Evolutionary conservation across 306 rosid species (phyloP).

Genomic region (Arachis hypogaea): DNA sequence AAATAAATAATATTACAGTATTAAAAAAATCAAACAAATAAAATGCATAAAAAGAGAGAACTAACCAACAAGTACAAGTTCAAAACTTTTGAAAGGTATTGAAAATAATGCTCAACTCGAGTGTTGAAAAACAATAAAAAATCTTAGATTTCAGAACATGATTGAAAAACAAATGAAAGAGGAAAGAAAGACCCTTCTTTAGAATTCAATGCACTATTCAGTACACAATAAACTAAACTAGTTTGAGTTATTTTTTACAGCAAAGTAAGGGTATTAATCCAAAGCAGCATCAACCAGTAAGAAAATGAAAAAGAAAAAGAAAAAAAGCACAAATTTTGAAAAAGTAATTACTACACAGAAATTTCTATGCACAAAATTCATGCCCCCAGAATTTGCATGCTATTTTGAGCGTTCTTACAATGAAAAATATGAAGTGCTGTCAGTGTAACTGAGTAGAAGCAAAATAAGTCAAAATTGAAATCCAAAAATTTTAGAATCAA

Average conservation of each 20-base stretch:
- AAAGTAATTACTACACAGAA: background rate
- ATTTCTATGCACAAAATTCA: background rate
- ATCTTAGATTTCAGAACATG: too few species aligned
- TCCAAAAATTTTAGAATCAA: conserved; percentile 35
- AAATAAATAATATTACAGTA: too few species aligned
- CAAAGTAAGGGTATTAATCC: too few species aligned
- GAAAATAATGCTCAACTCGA: too few species aligned
- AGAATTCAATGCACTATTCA: background rate
- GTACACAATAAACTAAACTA: conserved; percentile 7
- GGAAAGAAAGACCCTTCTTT: too few species aligned
- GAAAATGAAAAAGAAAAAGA: too few species aligned
- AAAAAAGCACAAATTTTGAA: conserved; percentile 3
- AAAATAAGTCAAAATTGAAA: conserved; percentile 28
- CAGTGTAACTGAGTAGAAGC: conserved; percentile 32
- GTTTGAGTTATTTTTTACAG: conserved; percentile 30
- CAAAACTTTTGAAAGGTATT: too few species aligned
- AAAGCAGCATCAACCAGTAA: background rate
- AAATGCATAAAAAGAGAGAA: too few species aligned
- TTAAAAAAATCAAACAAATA: background rate
- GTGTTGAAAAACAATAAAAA: too few species aligned
- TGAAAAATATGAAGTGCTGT: conserved; percentile 27
- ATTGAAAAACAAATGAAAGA: too few species aligned
- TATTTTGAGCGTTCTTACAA: conserved; percentile 50
- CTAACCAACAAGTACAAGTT: too few species aligned
- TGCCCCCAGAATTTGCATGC: conserved; percentile 9